phyloP scores from a whole-genome alignment of 2,329 filamentous ascomycete species.

The Fusarium torulosum region DNA sequence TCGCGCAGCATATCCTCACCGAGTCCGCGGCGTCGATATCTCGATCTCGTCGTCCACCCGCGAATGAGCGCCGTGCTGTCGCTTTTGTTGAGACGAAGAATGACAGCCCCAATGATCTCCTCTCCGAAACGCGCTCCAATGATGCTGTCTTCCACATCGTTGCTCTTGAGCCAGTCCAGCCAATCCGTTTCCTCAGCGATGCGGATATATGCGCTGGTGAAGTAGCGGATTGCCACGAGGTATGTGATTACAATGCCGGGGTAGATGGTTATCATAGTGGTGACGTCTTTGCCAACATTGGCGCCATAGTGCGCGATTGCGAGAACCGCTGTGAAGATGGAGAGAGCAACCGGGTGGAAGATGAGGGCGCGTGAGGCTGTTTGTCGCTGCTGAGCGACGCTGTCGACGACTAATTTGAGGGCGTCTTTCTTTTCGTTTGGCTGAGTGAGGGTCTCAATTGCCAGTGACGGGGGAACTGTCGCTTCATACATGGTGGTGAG shows the following conservation, averaged over 20 bases:
- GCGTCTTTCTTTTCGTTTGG: conserved; percentile 73
- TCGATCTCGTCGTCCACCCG: conserved; percentile 81
- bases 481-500: conserved; percentile 18
- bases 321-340: conserved; percentile 57
- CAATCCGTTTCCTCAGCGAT: conserved; percentile 73
- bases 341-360: conserved; percentile 68
- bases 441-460: conserved; percentile 65
- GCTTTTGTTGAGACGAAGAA: conserved; percentile 67
- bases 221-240: conserved; percentile 70
- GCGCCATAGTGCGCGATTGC: conserved; percentile 59
- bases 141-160: conserved; percentile 63
- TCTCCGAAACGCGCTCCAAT: conserved; percentile 74
- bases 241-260: conserved; percentile 72
- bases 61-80: conserved; percentile 74
- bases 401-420: conserved; percentile 81
- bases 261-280: conserved; percentile 66
- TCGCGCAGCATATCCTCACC: conserved; percentile 79
- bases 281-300: conserved; percentile 61
- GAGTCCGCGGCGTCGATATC: conserved; percentile 77
- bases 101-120: conserved; percentile 76
- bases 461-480: conserved; percentile 68
- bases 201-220: conserved; percentile 71
- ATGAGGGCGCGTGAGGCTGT: conserved; percentile 72
- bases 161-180: conserved; percentile 66
- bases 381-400: conserved; percentile 84